These are phyloP conservation scores for Microcos paniculata DNA, from an alignment of 345 rosid genomes.

Conservation along the genomic window DNA sequence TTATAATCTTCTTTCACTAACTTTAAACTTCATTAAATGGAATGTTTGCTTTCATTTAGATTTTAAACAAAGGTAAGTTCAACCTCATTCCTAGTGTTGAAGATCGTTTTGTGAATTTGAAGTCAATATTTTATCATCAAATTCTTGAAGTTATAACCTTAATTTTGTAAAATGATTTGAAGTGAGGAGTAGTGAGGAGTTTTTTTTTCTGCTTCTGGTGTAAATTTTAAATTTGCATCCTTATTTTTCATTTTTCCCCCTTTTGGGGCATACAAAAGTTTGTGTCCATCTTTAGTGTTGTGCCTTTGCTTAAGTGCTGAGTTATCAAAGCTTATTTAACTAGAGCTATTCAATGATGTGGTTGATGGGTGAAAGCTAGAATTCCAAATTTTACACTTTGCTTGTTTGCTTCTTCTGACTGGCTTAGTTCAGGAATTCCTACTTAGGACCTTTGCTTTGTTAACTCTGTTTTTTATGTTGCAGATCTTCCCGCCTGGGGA, in stretches of 20 bases:
- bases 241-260: background rate
- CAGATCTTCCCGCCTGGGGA: constrained; percentile 68
- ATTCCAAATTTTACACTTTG: background rate
- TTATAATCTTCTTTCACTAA: background rate
- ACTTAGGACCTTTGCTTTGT: background rate
- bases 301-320: background rate
- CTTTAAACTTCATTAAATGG: background rate
- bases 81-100: background rate
- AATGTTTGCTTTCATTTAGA: background rate
- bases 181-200: background rate
- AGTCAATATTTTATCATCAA: background rate
- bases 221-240: background rate
- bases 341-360: background rate
- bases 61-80: background rate
- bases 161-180: background rate
- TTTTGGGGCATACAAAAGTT: background rate
- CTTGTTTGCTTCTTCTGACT: background rate
- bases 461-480: constrained; percentile 14
- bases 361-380: background rate
- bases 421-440: background rate
- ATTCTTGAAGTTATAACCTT: background rate
- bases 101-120: background rate
- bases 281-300: background rate
- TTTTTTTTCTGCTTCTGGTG: background rate
- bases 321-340: background rate